Conservation (phyloP, 2,329 filamentous ascomycete species). For the Coccinonectria pachysandricola region DNA sequence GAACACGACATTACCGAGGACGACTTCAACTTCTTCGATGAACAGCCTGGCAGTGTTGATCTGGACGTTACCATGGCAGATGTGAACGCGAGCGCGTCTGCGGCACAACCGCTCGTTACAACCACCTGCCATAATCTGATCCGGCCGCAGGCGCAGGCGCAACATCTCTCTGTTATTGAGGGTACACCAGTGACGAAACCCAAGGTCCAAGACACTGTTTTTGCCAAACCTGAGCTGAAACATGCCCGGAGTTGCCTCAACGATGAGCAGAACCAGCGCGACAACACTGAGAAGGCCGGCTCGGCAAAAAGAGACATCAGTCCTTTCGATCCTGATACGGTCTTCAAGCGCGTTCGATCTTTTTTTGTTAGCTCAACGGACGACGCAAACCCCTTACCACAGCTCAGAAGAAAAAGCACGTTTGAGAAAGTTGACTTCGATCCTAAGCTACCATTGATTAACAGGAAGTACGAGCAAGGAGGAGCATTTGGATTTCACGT, state of each 20-base stretch:
- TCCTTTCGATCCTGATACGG: slow-evolving; percentile 47
- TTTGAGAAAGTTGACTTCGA: slow-evolving; percentile 48
- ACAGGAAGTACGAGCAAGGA: slow-evolving; percentile 48
- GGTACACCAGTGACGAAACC: slow-evolving; percentile 8
- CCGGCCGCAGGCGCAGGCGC: slow-evolving; percentile 5
- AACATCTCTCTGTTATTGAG: slow-evolving; percentile 6
- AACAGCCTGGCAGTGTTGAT: slow-evolving; percentile 36
- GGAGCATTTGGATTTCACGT: slow-evolving; percentile 40
- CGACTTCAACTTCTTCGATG: slow-evolving; percentile 78
- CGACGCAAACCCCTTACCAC: slow-evolving; percentile 12
- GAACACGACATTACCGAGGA: slow-evolving; percentile 68
- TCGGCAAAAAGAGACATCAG: slow-evolving; percentile 42
- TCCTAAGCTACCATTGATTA: slow-evolving; percentile 40
- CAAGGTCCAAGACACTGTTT: slow-evolving; percentile 27
- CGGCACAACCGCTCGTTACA: slow-evolving; percentile 5
- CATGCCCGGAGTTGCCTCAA: slow-evolving; percentile 45
- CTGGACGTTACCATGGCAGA: slow-evolving; percentile 24
- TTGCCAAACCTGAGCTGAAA: slow-evolving; percentile 49
- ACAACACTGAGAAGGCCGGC: slow-evolving; percentile 20
- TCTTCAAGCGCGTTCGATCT: slow-evolving; percentile 47
- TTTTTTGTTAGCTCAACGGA: slow-evolving; percentile 24
- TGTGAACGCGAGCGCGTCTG: slow-evolving; percentile 7
- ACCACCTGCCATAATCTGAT: too few species aligned
- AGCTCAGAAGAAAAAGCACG: slow-evolving; percentile 31
- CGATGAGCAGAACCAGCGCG: slow-evolving; percentile 27